Evolutionary conservation across 805 yeast genomes (phyloP).

Genomic region (Priceomyces melissophilus): DNA sequence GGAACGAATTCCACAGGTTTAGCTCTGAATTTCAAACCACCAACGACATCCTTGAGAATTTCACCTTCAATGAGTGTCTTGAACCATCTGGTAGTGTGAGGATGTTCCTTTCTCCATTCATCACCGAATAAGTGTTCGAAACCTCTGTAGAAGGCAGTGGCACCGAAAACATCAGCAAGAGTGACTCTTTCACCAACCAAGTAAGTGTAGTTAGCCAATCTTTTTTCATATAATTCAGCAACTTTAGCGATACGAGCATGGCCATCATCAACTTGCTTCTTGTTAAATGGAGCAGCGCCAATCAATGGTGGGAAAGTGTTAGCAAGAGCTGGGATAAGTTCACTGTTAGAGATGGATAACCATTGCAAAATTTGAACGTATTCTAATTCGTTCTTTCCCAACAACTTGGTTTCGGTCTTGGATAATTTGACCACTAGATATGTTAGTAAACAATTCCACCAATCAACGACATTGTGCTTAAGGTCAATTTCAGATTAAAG

Average conservation of each 20-base stretch:
- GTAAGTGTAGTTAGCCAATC: slow-evolving; percentile 59
- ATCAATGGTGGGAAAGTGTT: slow-evolving; percentile 54
- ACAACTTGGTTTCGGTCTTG: slow-evolving; percentile 44
- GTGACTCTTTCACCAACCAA: slow-evolving; percentile 59
- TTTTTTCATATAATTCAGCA: slow-evolving; percentile 48
- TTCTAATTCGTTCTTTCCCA: slow-evolving; percentile 65
- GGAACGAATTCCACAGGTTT: slow-evolving; percentile 66
- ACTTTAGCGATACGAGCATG: slow-evolving; percentile 35
- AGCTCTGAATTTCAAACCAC: slow-evolving; percentile 55
- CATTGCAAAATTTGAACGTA: slow-evolving; percentile 69
- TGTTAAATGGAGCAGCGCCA: slow-evolving; percentile 75
- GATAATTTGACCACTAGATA: slow-evolving; percentile 45
- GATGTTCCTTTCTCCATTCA: slow-evolving; percentile 62
- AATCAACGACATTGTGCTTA: not conserved
- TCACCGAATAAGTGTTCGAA: slow-evolving; percentile 58
- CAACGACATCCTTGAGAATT: slow-evolving; percentile 45
- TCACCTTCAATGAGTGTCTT: slow-evolving; percentile 48
- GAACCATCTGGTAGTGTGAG: slow-evolving; percentile 70
- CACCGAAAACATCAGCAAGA: slow-evolving; percentile 60
- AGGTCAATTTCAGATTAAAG: slow-evolving; percentile 45
- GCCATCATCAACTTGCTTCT: slow-evolving; percentile 56
- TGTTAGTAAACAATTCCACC: slow-evolving; percentile 9
- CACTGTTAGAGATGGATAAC: slow-evolving; percentile 74
- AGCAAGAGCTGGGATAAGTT: slow-evolving; percentile 49
- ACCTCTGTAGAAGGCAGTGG: slow-evolving; percentile 49